A percentile compares a stretch with the other conserved stretches of the same genome.
These are phyloP conservation scores for Cichorium intybus DNA, from an alignment of 140 eudicot genomes.

Conservation along the genomic window DNA sequence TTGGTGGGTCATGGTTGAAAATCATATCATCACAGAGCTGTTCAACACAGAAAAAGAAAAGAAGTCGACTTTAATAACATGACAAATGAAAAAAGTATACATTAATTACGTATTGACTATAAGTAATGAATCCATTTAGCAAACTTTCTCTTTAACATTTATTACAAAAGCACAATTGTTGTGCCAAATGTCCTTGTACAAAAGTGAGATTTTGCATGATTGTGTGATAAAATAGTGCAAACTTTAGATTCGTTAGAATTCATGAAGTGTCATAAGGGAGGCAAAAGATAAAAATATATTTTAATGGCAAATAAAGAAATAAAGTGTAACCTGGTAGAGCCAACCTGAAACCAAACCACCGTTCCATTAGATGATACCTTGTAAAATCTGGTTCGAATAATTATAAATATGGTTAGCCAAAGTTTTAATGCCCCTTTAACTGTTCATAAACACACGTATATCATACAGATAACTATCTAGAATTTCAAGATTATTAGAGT, in stretches of 20 bases:
- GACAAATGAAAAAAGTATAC: background rate
- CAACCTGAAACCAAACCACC: constrained; percentile 94
- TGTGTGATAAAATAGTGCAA: background rate
- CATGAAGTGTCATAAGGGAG: background rate
- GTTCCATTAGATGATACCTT: constrained; percentile 74
- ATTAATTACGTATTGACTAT: background rate
- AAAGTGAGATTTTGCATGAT: background rate
- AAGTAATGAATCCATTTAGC: background rate
- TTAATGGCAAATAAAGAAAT: constrained; percentile 15
- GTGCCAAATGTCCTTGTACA: background rate
- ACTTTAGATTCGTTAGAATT: background rate
- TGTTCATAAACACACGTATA: background rate
- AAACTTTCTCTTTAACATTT: background rate
- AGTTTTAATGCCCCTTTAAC: background rate
- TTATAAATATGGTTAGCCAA: constrained; percentile 10
- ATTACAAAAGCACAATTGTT: background rate
- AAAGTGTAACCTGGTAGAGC: constrained; percentile 66
- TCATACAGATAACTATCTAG: background rate
- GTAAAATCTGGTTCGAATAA: constrained; percentile 52
- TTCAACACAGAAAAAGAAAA: constrained; percentile 23
- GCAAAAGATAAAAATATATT: background rate
- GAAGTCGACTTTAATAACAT: constrained; percentile 4
- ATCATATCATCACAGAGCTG: constrained; percentile 78
- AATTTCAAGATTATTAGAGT: too few species aligned
- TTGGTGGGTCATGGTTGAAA: constrained; percentile 83